A percentile compares a stretch with the other conserved stretches of the same genome.
Evolutionary conservation across 148 eudicot species (phyloP).

Genomic region (Spergularia marina): DNA sequence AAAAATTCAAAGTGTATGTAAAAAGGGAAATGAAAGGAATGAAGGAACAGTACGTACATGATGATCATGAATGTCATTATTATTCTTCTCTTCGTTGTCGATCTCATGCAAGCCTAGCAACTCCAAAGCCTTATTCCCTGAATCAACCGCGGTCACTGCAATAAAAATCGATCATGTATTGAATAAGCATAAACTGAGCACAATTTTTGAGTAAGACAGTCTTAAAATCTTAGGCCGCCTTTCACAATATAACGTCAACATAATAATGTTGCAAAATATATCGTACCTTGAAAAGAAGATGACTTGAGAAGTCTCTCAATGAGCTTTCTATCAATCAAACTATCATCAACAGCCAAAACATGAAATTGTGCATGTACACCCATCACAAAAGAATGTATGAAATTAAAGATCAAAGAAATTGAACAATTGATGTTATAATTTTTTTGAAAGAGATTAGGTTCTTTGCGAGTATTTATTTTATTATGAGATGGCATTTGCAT

Average conservation of each 20-base stretch:
- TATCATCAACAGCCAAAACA: constrained; percentile 69
- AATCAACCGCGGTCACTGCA: constrained; percentile 66
- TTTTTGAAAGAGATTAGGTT: too few species aligned
- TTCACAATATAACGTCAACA: not conserved
- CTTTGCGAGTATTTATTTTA: too few species aligned
- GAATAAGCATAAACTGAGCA: not conserved
- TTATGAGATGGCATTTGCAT: not conserved
- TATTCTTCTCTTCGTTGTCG: constrained; percentile 13
- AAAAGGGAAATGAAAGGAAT: not conserved
- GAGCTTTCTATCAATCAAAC: constrained; percentile 53
- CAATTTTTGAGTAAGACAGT: not conserved
- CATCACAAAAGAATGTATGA: not conserved
- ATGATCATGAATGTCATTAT: constrained; percentile 17
- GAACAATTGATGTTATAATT: too few species aligned
- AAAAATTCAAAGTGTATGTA: not conserved
- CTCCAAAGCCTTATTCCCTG: constrained; percentile 66
- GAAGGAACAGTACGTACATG: constrained; percentile 4
- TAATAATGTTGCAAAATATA: not conserved
- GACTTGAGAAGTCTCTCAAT: constrained; percentile 62
- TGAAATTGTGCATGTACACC: constrained; percentile 41
- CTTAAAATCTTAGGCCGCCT: too few species aligned
- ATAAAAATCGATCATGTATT: not conserved
- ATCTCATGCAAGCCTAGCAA: constrained; percentile 50
- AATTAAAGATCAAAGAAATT: not conserved
- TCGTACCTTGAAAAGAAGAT: constrained; percentile 58